Evolutionary conservation across 306 rosid genomes (phyloP).

Genomic region (Luffa aegyptiaca): DNA sequence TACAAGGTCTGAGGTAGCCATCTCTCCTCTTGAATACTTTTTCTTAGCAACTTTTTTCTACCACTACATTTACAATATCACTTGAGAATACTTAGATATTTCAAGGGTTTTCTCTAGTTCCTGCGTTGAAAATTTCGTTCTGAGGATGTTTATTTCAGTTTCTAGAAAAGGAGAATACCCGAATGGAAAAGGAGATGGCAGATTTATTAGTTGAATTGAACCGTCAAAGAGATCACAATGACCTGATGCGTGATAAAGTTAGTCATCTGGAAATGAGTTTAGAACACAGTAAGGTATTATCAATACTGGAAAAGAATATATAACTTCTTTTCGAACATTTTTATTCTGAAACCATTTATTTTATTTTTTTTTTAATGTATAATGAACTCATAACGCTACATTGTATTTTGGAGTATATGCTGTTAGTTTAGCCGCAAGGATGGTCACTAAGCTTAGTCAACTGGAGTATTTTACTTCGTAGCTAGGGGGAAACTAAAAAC

Average conservation of each 20-base stretch:
- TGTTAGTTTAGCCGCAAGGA: not conserved
- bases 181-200: constrained; percentile 33
- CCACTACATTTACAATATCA: not conserved
- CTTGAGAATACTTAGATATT: not conserved
- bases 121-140: not conserved
- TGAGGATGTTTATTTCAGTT: constrained; percentile 25
- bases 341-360: not conserved
- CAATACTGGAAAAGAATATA: not conserved
- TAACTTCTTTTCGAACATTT: not conserved
- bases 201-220: constrained; percentile 28
- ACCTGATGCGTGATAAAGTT: constrained; percentile 34
- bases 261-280: constrained; percentile 32
- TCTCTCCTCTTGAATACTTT: not conserved
- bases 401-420: not conserved
- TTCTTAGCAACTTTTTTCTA: not conserved
- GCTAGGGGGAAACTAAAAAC: not conserved
- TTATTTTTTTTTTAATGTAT: not conserved
- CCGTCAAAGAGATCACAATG: constrained; percentile 32
- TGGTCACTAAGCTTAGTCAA: not conserved
- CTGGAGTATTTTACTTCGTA: not conserved
- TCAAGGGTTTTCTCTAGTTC: not conserved
- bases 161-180: constrained; percentile 37
- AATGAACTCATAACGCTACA: not conserved
- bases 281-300: constrained; percentile 38
- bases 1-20: constrained; percentile 53